A percentile compares a stretch with the other conserved stretches of the same genome.
phyloP scores from a whole-genome alignment of 2,329 filamentous ascomycete genomes.

The Aureobasidium subglaciale region DNA sequence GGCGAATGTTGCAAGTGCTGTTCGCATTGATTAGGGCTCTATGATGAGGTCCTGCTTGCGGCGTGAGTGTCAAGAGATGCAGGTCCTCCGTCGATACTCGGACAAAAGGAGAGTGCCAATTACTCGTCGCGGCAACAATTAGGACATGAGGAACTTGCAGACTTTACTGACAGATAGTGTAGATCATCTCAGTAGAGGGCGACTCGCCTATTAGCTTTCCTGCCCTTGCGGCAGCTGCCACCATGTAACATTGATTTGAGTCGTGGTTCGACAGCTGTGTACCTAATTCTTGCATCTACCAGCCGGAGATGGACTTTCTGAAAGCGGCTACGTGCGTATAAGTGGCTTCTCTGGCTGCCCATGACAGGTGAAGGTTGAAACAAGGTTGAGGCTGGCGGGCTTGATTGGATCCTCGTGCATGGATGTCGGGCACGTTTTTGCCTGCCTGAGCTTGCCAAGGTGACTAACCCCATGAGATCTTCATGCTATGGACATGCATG shows the following conservation, averaged over 20 bases:
- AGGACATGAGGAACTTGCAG: not conserved
- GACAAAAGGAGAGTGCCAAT: not conserved
- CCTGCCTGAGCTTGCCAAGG: no score
- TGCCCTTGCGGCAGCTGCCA: not conserved
- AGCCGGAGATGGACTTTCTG: no score
- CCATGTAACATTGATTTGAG: not conserved
- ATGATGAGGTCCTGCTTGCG: not conserved
- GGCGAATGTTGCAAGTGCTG: no score
- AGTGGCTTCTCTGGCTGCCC: not conserved
- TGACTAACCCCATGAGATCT: not conserved
- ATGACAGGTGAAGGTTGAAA: not conserved
- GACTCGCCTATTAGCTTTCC: conserved; percentile 1
- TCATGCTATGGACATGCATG: not conserved
- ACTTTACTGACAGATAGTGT: not conserved
- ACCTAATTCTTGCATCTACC: not conserved
- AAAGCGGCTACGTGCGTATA: not conserved
- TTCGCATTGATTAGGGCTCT: no score
- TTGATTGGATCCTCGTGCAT: conserved; percentile 2
- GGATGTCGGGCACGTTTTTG: not conserved
- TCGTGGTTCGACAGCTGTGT: not conserved
- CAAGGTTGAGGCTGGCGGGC: not conserved
- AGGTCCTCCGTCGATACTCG: not conserved
- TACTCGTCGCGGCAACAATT: not conserved
- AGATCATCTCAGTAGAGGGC: not conserved
- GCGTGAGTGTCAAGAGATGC: not conserved